These are phyloP conservation scores for Beauveria australis DNA, from an alignment of 2,329 filamentous ascomycete genomes.

Conservation along the genomic window DNA sequence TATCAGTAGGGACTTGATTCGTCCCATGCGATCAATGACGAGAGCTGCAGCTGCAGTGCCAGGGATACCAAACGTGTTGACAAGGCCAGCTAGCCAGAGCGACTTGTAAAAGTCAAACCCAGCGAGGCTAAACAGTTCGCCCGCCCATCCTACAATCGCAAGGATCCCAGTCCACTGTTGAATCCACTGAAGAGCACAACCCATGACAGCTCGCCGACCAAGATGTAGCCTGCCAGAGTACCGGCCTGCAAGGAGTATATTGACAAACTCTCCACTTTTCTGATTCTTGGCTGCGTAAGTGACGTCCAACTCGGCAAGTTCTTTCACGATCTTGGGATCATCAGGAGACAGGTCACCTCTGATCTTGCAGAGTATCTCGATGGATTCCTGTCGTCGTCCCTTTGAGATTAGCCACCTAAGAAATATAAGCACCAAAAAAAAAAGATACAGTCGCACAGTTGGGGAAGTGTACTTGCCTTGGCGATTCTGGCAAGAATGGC, in stretches of 20 bases:
- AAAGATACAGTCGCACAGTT: background rate
- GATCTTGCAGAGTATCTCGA: slow-evolving; percentile 25
- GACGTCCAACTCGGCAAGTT: slow-evolving; percentile 32
- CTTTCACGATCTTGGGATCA: slow-evolving; percentile 24
- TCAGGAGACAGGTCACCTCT: slow-evolving; percentile 23
- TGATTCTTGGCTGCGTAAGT: slow-evolving; percentile 30
- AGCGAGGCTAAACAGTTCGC: slow-evolving; percentile 16
- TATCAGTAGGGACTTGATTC: slow-evolving; percentile 22
- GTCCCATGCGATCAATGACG: slow-evolving; percentile 41
- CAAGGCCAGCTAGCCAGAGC: slow-evolving; percentile 36
- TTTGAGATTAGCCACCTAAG: slow-evolving; percentile 29
- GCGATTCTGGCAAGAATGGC: slow-evolving; percentile 36
- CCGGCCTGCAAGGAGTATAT: slow-evolving; percentile 29
- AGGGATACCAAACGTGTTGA: slow-evolving; percentile 43
- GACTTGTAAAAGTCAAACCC: slow-evolving; percentile 19
- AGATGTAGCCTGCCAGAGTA: slow-evolving; percentile 29
- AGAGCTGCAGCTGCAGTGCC: slow-evolving; percentile 43
- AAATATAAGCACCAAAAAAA: background rate
- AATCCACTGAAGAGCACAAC: slow-evolving; percentile 33
- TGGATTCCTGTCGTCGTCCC: slow-evolving; percentile 22
- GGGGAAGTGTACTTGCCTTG: slow-evolving; percentile 22
- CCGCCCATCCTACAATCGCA: slow-evolving; percentile 30
- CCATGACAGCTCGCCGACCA: slow-evolving; percentile 31
- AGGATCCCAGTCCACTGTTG: slow-evolving; percentile 37
- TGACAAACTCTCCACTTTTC: slow-evolving; percentile 29